Evolutionary conservation across 169 alveolate species (phyloP).

Genomic region (Plasmodium yoelii): DNA sequence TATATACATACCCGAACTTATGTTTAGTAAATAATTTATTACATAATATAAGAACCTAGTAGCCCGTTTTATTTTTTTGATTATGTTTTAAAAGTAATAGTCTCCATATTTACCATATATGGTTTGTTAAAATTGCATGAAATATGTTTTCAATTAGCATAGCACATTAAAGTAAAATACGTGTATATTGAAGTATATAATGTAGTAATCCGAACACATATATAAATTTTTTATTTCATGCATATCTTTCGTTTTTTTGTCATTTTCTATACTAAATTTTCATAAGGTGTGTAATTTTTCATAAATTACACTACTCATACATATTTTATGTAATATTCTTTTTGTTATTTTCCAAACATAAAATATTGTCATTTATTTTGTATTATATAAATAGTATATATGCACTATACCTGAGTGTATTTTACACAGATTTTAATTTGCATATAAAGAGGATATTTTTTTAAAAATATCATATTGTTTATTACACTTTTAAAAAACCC

Average conservation of each 20-base stretch:
- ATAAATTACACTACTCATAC: background rate
- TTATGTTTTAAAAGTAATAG: too few relatives aligned
- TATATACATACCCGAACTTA: too few relatives aligned
- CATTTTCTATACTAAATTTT: background rate
- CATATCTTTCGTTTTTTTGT: background rate
- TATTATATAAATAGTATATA: too few relatives aligned
- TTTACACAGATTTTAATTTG: too few relatives aligned
- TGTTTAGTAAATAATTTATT: too few relatives aligned
- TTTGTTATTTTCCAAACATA: background rate
- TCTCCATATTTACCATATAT: too few relatives aligned
- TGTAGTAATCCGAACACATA: background rate
- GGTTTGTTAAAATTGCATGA: background rate
- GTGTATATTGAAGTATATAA: background rate
- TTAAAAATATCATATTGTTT: too few relatives aligned
- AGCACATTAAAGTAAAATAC: background rate
- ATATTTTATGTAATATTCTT: background rate
- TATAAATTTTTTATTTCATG: background rate
- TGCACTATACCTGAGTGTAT: too few relatives aligned
- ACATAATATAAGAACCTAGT: too few relatives aligned
- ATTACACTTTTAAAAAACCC: too few relatives aligned
- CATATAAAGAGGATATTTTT: too few relatives aligned
- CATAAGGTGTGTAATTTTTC: slow-evolving; percentile 11
- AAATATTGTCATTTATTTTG: background rate
- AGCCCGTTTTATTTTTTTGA: too few relatives aligned
- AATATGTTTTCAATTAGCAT: background rate